Evolutionary conservation across 2,329 filamentous ascomycete species (phyloP).

Genomic region (Ceratocystis cacaofunesta): DNA sequence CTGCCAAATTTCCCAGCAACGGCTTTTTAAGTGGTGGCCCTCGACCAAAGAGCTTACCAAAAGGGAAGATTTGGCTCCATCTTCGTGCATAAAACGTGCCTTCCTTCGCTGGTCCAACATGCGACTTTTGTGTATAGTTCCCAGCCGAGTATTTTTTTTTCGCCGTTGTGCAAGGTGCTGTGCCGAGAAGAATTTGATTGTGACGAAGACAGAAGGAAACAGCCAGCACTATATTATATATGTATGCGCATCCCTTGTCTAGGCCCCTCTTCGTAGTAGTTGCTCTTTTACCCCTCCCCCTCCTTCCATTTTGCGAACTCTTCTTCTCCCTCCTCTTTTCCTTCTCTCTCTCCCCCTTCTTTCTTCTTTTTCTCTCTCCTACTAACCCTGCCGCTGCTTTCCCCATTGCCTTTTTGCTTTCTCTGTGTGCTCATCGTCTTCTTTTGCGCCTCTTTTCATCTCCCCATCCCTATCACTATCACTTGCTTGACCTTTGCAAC

Average conservation of each 20-base stretch:
- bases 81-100: constrained; percentile 10
- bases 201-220: not conserved
- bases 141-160: constrained; percentile 8
- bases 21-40: not conserved
- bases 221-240: not conserved
- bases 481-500: not conserved
- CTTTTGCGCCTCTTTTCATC: not conserved
- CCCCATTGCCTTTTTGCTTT: not conserved
- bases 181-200: constrained; percentile 2
- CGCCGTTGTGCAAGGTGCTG: not conserved
- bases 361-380: not conserved
- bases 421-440: not conserved
- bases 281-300: not conserved
- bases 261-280: not conserved
- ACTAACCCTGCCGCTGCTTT: not conserved
- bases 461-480: not conserved
- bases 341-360: not conserved
- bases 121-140: constrained; percentile 1
- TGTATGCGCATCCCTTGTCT: not conserved
- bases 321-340: not conserved
- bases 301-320: not conserved
- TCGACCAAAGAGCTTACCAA: not conserved
- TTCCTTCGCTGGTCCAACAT: constrained; percentile 8
- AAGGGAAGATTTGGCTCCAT: constrained; percentile 3
- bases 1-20: not conserved